Evolutionary conservation across 352 stramenopile genomes (phyloP), one percentile per base, ranked within the genome.

Genomic region (Globisporangium radiosum): DNA sequence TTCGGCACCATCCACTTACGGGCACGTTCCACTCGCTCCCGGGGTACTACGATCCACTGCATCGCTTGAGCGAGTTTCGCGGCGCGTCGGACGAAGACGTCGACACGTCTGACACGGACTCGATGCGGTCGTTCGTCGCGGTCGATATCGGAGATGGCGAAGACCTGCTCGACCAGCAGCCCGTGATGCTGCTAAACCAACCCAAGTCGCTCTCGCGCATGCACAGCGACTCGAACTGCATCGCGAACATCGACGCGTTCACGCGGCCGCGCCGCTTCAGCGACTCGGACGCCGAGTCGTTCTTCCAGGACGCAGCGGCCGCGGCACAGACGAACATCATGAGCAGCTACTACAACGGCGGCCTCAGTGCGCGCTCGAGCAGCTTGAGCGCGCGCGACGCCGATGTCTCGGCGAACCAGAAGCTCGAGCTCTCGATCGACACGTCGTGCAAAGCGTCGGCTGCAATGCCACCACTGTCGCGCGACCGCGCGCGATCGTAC

Each of bases 11-110:
- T 64, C 86, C 86, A 57, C 78, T 94, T 13, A 94, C 85, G 40
- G 86, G 86, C 57, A 92, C 87, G 36, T 95, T 95, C 70, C 86
- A 95, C 65, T 88, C 80, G 37, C 67, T 95, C 0, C 86, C 86
- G 5, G 84, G 85, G 1, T 94, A 94, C 65, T 95, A 95, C 53
- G 85, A 94, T 57, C 85, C 85, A 48, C 66, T 94, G 47, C 83
- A 93, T 64, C 85, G 85, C 11, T 65, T 94, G 8, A 82, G 77
- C 47, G 69, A 89, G 54, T 88, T 86, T 56, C 83, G 85, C 42
- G 25, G 25, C 25, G 76, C 85, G 61, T 77, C 70, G 11, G 68
- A 65, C 25, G 77, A 87, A 45, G 74, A 78, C 8, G 65, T 87
- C 13, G 84, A 82, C 68, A 63, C 68, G 9, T 88, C 72, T 7